Base-by-base conservation (phyloP, 1,284 basidiomycete species). In the Naganishia cerealis region DNA sequence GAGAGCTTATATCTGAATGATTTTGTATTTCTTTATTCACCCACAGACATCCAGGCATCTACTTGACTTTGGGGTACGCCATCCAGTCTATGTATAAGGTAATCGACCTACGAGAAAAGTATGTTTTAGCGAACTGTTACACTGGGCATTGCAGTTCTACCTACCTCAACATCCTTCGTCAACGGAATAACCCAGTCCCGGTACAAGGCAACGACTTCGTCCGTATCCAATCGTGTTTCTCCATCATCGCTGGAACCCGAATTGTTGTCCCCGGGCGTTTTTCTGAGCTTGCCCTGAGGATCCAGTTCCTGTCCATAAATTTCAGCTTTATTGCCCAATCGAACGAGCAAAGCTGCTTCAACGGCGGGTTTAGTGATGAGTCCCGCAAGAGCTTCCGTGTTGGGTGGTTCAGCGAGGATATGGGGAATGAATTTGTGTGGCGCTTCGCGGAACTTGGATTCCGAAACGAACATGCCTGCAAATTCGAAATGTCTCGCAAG, bases 301-400 rank as follows among this genome's bases (percentile, higher is more conserved):
- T 88, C 87, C 75, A 97, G 86, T 73, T 97, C 93, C 74, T 93
- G 90, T 0, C 94, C 94, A 79, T 99, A 99, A 40, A 92, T 88
- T 46, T 86, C 84, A 5, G 95, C 94, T 80, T 99, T 99, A 81
- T 92, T 94, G 65, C 87, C 87, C 16, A 99, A 82, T 29, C 96
- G 86, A 58, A 87, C 83, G n/a, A 99, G 86, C 10, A 99, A 84
- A 66, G 88, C 89, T 18, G 85, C 86, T 78, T 99, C 96, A 40
- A 99, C 94, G 66, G 90, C 94, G 0, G 94, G 94, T 79, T 98
- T 99, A 18, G 94, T 96, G 80, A 99, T 98, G 50, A 99, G 84
- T 0, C 80, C 87, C 1, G 90, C 92, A 15, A 96, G 85, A 4
- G 87, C 89, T 50, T 85, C 79, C 21, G 85, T 86, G 79, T 99